Evolutionary conservation across 108 stramenopile genomes (phyloP).

Genomic region (Cyclotella kingstonii): DNA sequence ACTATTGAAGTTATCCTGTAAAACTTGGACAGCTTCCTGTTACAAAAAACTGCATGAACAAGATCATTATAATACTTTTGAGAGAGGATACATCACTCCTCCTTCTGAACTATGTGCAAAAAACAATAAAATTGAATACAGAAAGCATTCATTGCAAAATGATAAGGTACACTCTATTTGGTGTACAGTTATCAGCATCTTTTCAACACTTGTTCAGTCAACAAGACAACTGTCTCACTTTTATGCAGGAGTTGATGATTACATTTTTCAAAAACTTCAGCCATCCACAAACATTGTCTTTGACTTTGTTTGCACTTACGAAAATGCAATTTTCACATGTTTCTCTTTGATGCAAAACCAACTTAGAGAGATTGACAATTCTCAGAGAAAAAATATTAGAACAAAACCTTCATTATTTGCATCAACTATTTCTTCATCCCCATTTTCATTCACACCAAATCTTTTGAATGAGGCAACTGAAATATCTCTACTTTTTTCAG

Average conservation of each 20-base stretch:
- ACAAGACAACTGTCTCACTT: conserved; percentile 10
- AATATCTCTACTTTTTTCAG: conserved; percentile 22
- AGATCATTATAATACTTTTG: conserved; percentile 16
- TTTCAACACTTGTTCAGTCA: conserved; percentile 36
- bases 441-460: conserved; percentile 42
- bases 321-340: conserved; percentile 35
- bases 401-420: conserved; percentile 14
- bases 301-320: conserved; percentile 36
- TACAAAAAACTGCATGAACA: not conserved
- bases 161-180: conserved; percentile 42
- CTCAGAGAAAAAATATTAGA: conserved; percentile 1
- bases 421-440: conserved; percentile 27
- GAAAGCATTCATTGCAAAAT: conserved; percentile 7
- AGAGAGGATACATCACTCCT: conserved; percentile 24
- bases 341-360: conserved; percentile 25
- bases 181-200: conserved; percentile 19
- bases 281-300: conserved; percentile 20
- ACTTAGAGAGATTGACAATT: conserved; percentile 5
- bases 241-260: conserved; percentile 27
- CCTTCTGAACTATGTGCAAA: not conserved
- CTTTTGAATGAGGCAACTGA: conserved; percentile 19
- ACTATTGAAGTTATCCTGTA: conserved; percentile 16
- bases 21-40: conserved; percentile 6
- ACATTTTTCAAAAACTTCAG: conserved; percentile 17
- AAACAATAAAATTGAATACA: not conserved